phyloP scores from a whole-genome alignment of 495 filamentous ascomycete genomes.

The Aspergillus campestris region DNA sequence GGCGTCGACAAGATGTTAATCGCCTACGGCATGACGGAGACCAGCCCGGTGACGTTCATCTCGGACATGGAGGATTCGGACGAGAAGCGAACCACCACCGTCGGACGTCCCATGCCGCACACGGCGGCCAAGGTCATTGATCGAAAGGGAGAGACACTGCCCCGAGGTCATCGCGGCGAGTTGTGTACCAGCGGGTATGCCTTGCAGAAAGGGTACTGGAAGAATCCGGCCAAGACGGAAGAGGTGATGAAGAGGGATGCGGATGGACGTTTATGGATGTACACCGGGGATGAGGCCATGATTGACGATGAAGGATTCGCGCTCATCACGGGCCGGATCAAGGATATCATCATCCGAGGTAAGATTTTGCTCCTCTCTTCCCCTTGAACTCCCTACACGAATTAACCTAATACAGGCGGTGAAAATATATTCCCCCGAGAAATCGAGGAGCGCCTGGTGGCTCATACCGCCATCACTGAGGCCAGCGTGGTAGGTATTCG shows the following conservation, averaged over 20 bases:
- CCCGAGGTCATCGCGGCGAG: conserved; percentile 58
- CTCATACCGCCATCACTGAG: conserved; percentile 42
- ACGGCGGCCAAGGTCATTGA: conserved; percentile 63
- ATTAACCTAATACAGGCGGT: conserved; percentile 37
- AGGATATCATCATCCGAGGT: conserved; percentile 54
- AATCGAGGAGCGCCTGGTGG: conserved; percentile 55
- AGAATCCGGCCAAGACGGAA: conserved; percentile 50
- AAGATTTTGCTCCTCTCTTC: background rate
- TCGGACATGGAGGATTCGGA: conserved; percentile 62
- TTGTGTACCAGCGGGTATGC: conserved; percentile 66
- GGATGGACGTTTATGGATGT: conserved; percentile 9
- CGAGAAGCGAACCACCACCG: conserved; percentile 51
- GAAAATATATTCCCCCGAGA: conserved; percentile 73
- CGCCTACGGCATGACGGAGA: conserved; percentile 23
- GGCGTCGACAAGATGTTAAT: conserved; percentile 14
- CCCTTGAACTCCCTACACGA: background rate
- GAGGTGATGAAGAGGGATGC: conserved; percentile 48
- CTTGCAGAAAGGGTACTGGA: conserved; percentile 79
- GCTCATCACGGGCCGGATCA: conserved; percentile 45
- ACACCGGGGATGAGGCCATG: conserved; percentile 12
- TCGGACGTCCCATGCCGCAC: conserved; percentile 68
- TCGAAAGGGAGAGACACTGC: conserved; percentile 40
- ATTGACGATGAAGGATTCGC: conserved; percentile 10
- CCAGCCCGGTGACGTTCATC: conserved; percentile 52
- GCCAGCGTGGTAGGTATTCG: conserved; percentile 54